Percentiles rank a stretch among this genome's conserved stretches.
These are phyloP conservation scores for Tolypocladium cylindrosporum DNA, from an alignment of 2,329 filamentous ascomycete genomes.

Conservation along the genomic window DNA sequence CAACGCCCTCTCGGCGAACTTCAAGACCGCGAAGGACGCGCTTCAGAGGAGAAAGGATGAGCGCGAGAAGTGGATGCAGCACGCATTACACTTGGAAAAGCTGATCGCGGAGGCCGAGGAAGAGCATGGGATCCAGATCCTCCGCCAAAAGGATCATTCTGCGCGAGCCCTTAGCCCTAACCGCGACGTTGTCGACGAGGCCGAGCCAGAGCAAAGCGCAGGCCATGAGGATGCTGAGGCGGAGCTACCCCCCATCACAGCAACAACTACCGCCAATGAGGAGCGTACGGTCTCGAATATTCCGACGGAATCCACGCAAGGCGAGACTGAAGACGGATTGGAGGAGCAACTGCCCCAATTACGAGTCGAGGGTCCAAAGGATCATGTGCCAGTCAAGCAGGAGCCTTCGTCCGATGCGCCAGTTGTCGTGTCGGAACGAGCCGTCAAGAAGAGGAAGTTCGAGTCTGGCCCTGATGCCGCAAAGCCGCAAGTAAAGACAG, in stretches of 20 bases:
- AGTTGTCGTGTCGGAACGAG: slow-evolving; percentile 39
- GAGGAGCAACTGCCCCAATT: slow-evolving; percentile 14
- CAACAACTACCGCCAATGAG: neutral
- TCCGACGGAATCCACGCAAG: slow-evolving; percentile 19
- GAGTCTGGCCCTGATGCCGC: slow-evolving; percentile 10
- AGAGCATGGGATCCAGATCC: slow-evolving; percentile 21
- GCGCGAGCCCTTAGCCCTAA: neutral
- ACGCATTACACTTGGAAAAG: slow-evolving; percentile 31
- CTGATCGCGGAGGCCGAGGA: slow-evolving; percentile 33
- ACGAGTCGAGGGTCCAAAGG: slow-evolving; percentile 3
- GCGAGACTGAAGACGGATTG: slow-evolving; percentile 12
- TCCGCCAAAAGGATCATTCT: slow-evolving; percentile 6
- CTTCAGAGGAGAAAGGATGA: slow-evolving; percentile 30
- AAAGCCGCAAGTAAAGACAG: slow-evolving; percentile 30
- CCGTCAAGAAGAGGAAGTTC: slow-evolving; percentile 36
- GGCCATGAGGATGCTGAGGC: neutral
- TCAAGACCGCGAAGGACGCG: slow-evolving; percentile 28
- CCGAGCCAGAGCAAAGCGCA: neutral
- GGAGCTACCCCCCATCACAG: neutral
- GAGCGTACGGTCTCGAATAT: slow-evolving; percentile 3
- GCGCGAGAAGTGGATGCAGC: slow-evolving; percentile 33
- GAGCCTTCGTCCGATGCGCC: slow-evolving; percentile 45
- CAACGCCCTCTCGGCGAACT: slow-evolving; percentile 27
- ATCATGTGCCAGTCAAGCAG: slow-evolving; percentile 27
- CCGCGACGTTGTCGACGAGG: neutral